Base-by-base conservation (phyloP, 805 yeast genomes). In the Barnettozyma populi region DNA sequence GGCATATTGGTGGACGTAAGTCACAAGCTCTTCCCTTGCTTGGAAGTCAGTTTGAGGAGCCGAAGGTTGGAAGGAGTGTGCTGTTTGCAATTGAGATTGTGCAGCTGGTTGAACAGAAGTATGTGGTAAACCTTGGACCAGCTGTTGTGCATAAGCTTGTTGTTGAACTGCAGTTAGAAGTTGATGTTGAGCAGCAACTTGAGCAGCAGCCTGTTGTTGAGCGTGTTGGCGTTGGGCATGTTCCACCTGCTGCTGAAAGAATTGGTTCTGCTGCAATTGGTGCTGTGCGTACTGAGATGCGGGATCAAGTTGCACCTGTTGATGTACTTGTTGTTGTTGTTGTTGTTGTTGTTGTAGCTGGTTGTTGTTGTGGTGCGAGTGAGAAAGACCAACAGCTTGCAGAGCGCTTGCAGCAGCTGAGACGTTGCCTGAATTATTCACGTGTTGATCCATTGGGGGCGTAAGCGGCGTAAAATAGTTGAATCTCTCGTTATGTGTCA, bases 1-100 rank as follows among this genome's bases (percentile, higher is more conserved):
- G 9, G 65, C 65, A 43, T 60, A 61, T 25, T 51, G 56, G 42
- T 60, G 65, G 44, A 61, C 57, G 41, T 61, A 61, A 3, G 54
- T 36, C 21, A 60, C 55, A 27, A 61, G 41, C 36, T 57, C 59
- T 3, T 59, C 55, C 41, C 63, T 53, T 7, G 57, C 16, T 11
- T 20, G 31, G 36, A 61, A 61, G 36, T 61, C 65, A 1, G 55
- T 42, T 43, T 53, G 59, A 9, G 60, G 56, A 23, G 52, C 52
- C 45, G 56, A 41, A 16, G 58, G 57, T 32, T 56, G 60, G 40
- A 61, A 48, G 5, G 56, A 48, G 25, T 49, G 50, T 16, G 29
- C 37, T 14, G 41, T 49, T 19, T 43, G 45, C 8, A 29, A 44
- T 13, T 37, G 41, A n/a, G 24, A 40, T 27, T 45, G 53, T 11